phyloP scores from a whole-genome alignment of 352 stramenopile genomes.

The Peronospora belbahrii region DNA sequence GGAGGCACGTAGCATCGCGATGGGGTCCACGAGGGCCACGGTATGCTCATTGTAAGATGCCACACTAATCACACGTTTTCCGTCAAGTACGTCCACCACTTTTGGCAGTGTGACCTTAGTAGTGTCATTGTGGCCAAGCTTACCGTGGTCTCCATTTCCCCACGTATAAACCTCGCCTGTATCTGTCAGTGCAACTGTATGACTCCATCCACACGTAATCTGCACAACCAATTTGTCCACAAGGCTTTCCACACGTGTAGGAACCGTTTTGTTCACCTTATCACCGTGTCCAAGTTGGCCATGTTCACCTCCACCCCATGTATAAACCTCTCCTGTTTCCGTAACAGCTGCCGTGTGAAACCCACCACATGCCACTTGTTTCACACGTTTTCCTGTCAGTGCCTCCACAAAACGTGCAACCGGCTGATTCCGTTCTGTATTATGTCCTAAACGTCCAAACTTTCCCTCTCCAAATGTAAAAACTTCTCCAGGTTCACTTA shows the following conservation, averaged over 20 bases:
- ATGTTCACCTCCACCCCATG: slow-evolving; percentile 88
- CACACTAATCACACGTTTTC: slow-evolving; percentile 91
- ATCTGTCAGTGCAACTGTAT: slow-evolving; percentile 91
- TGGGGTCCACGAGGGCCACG: slow-evolving; percentile 84
- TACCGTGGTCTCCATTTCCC: slow-evolving; percentile 90
- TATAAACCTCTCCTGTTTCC: slow-evolving; percentile 81
- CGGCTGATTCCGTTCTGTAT: slow-evolving; percentile 75
- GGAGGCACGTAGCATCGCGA: slow-evolving; percentile 65
- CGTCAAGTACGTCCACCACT: slow-evolving; percentile 85
- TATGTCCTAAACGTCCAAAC: slow-evolving; percentile 80
- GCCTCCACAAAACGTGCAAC: slow-evolving; percentile 66
- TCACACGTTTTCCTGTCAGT: slow-evolving; percentile 63
- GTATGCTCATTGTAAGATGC: slow-evolving; percentile 98
- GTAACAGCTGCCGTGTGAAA: slow-evolving; percentile 85
- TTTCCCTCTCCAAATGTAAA: slow-evolving; percentile 93
- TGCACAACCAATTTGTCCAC: slow-evolving; percentile 87
- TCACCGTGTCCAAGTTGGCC: slow-evolving; percentile 95
- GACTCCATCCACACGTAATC: slow-evolving; percentile 94
- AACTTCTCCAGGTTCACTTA: slow-evolving; percentile 85
- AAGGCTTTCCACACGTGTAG: slow-evolving; percentile 87
- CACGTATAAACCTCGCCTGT: slow-evolving; percentile 91
- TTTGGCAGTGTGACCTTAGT: slow-evolving; percentile 93
- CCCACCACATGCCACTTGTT: slow-evolving; percentile 83
- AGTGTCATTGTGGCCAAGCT: slow-evolving; percentile 91
- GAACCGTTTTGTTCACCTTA: slow-evolving; percentile 92